Evolutionary conservation across 1,284 basidiomycete genomes (phyloP), one percentile per base, ranked within the genome.

Genomic region (Puccinia polysora): DNA sequence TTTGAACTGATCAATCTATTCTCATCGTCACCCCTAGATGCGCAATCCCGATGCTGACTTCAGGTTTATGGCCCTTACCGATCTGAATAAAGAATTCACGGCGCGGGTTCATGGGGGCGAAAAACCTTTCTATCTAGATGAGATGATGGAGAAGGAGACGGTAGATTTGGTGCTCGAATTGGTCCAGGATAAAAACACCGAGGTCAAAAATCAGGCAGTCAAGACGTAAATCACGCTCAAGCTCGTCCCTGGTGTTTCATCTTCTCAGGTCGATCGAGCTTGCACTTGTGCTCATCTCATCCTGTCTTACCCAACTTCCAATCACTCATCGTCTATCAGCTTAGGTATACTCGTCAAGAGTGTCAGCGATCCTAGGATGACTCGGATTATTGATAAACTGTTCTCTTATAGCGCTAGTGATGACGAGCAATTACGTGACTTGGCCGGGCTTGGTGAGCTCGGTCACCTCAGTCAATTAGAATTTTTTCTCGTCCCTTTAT

Each of bases 201-300:
- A 98, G 82, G 96, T 98, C 75, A 97, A 97, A 84, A 97, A 97
- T 79, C 89, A 93, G 78, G 91, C 92, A 1, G 94, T 96, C 15
- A 91, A 92, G 82, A 93, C 91, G 94, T 91, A 76, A 73, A 84
- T 76, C 14, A 14, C 18, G 52, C 25, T 36, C 43, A 56, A 45
- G 20, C 55, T 69, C 49, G n/a, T 34, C 43, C 34, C 12, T 38
- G 15, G 23, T 40, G 15, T 10, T n/a, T n/a, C 59, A n/a, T 32
- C 15, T 23, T 45, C 15, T 52, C 49, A 4, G 14, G 40, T n/a
- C 62, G 12, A 47, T 15, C 49, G 36, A 30, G 15, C 23, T 2
- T 50, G 43, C 10, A 53, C 15, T 20, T 45, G 20, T 47, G n/a
- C 30, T 55, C n/a, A 50, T n/a, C 36, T 55, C 15, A 70, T 49